A percentile compares a stretch with the other conserved stretches of the same genome.
phyloP scores from a whole-genome alignment of 2,329 filamentous ascomycete genomes.

The Gyromitra esculenta region DNA sequence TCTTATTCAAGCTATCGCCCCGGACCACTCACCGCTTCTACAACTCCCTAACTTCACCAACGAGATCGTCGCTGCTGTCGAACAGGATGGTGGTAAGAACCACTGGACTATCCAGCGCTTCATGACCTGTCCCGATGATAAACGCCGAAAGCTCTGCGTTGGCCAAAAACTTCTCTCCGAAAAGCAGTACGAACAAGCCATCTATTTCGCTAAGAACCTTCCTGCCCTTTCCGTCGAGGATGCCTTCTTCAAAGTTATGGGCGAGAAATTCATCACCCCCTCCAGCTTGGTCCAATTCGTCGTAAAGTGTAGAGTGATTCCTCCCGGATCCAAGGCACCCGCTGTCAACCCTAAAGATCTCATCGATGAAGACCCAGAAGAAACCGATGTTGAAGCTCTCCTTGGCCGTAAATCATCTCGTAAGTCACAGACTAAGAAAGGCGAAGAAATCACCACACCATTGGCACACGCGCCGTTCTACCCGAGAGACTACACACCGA shows the following conservation, averaged over 20 bases:
- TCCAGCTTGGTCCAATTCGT: slow-evolving; percentile 93
- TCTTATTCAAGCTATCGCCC: slow-evolving; percentile 87
- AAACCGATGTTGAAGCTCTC: slow-evolving; percentile 88
- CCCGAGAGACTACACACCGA: slow-evolving; percentile 84
- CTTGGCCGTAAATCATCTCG: slow-evolving; percentile 74
- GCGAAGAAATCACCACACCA: slow-evolving; percentile 71
- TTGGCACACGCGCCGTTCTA: slow-evolving; percentile 92
- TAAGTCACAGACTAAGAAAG: slow-evolving; percentile 66
- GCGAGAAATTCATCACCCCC: slow-evolving; percentile 91
- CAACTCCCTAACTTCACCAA: slow-evolving; percentile 89
- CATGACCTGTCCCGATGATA: slow-evolving; percentile 81
- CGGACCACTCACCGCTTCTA: slow-evolving; percentile 83
- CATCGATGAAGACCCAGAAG: slow-evolving; percentile 89
- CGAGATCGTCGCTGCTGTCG: slow-evolving; percentile 71
- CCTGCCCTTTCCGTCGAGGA: slow-evolving; percentile 86
- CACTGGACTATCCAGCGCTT: slow-evolving; percentile 86
- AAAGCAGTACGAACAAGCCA: slow-evolving; percentile 77
- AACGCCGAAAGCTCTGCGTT: slow-evolving; percentile 76
- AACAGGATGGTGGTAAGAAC: slow-evolving; percentile 75
- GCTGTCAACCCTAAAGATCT: slow-evolving; percentile 83
- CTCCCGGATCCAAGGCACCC: slow-evolving; percentile 79
- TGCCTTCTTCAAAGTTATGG: slow-evolving; percentile 97
- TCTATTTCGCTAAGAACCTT: slow-evolving; percentile 82
- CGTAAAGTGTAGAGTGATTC: slow-evolving; percentile 92
- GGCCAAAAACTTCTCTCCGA: slow-evolving; percentile 76